phyloP scores from a whole-genome alignment of 495 filamentous ascomycete genomes.

The Hypoxylon cercidicola region DNA sequence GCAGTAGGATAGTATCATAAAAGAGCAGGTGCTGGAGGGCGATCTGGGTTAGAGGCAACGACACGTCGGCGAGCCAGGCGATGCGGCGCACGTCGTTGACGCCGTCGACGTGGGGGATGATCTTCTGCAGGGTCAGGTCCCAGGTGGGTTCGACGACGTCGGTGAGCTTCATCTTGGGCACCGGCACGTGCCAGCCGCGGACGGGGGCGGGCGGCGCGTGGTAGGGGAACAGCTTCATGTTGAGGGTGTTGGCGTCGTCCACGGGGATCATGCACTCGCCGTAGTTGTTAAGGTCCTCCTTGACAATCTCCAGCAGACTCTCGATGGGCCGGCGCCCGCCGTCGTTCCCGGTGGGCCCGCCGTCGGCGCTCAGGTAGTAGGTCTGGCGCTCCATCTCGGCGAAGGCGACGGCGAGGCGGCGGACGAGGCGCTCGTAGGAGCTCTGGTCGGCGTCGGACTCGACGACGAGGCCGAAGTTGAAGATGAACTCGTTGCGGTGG shows the following conservation, averaged over 20 bases:
- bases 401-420: slow-evolving; percentile 85
- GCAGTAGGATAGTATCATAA: slow-evolving; percentile 85
- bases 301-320: slow-evolving; percentile 86
- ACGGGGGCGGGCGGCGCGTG: slow-evolving; percentile 81
- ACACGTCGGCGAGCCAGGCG: slow-evolving; percentile 82
- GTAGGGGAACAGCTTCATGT: slow-evolving; percentile 92
- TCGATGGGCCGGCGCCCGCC: slow-evolving; percentile 72
- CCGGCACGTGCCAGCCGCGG: slow-evolving; percentile 87
- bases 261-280: slow-evolving; percentile 98
- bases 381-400: slow-evolving; percentile 88
- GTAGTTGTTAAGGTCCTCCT: slow-evolving; percentile 96
- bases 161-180: slow-evolving; percentile 82
- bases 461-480: slow-evolving; percentile 93
- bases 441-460: slow-evolving; percentile 68
- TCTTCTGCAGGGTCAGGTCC: slow-evolving; percentile 88
- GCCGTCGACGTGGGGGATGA: slow-evolving; percentile 88
- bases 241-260: slow-evolving; percentile 92
- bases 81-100: slow-evolving; percentile 88
- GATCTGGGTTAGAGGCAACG: slow-evolving; percentile 82
- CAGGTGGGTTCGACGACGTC: slow-evolving; percentile 82
- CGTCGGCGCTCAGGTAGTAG: slow-evolving; percentile 74
- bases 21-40: slow-evolving; percentile 88
- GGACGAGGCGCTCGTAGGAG: slow-evolving; percentile 82
- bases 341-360: slow-evolving; percentile 18
- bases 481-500: slow-evolving; percentile 94